Percentiles rank a stretch among this genome's conserved stretches.
These are phyloP conservation scores for Cardamine chenopodiifolia DNA, from an alignment of 345 rosid genomes.

Conservation along the genomic window DNA sequence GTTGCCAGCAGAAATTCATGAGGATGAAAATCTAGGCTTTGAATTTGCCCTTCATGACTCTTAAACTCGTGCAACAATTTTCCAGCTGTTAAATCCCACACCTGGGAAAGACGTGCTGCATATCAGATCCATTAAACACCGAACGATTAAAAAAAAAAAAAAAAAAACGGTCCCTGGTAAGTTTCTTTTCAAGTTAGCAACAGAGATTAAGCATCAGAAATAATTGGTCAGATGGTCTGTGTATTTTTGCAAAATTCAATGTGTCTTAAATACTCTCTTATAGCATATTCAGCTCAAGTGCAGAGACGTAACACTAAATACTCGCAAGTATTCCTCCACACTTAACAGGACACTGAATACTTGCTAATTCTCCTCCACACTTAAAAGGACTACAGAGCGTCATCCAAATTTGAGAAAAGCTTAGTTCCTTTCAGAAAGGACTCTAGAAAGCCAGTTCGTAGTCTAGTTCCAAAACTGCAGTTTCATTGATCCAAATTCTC, in stretches of 20 bases:
- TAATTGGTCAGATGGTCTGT: background rate
- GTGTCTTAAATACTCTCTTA: background rate
- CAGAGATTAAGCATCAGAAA: conserved; percentile 5
- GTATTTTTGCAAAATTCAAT: background rate
- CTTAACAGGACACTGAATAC: background rate
- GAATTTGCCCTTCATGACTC: conserved; percentile 90
- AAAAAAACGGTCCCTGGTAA: background rate
- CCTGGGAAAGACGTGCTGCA: conserved; percentile 49
- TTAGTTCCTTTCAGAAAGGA: conserved; percentile 4
- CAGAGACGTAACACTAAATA: conserved; percentile 2
- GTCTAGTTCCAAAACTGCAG: background rate
- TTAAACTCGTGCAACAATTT: conserved; percentile 91
- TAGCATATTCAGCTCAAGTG: background rate
- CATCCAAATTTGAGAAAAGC: background rate
- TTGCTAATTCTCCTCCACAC: background rate
- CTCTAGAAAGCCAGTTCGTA: background rate
- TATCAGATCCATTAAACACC: conserved; percentile 23
- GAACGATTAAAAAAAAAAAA: background rate
- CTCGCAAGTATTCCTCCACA: background rate
- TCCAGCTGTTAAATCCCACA: conserved; percentile 99
- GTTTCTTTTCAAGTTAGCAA: conserved; percentile 15
- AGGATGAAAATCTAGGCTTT: conserved; percentile 98
- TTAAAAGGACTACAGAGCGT: background rate
- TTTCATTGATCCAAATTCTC: background rate
- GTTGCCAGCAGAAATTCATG: conserved; percentile 92